These are phyloP conservation scores for Botrytis galanthina DNA, from an alignment of 2,329 filamentous ascomycete species.

Conservation along the genomic window DNA sequence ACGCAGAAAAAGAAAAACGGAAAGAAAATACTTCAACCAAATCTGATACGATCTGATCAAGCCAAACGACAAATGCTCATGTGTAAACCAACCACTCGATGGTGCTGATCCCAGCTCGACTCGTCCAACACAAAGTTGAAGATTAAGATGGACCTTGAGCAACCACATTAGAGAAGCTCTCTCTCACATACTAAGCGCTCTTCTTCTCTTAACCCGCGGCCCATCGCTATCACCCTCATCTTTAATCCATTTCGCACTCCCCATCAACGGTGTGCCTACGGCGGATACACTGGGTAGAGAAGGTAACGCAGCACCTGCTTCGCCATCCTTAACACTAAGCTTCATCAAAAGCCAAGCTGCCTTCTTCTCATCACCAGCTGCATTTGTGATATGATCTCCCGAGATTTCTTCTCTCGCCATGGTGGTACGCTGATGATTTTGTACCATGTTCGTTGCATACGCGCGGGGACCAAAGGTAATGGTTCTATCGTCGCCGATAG, in stretches of 20 bases:
- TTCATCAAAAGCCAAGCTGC: constrained; percentile 50
- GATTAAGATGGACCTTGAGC: background rate
- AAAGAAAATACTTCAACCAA: background rate
- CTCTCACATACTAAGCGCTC: constrained; percentile 41
- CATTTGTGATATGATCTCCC: background rate
- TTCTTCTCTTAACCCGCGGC: constrained; percentile 43
- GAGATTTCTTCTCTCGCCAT: background rate
- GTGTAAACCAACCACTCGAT: background rate
- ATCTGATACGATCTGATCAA: background rate
- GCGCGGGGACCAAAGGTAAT: too few relatives aligned
- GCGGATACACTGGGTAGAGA: background rate
- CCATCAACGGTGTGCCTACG: background rate
- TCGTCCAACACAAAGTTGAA: background rate
- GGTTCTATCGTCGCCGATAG: background rate
- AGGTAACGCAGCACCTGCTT: constrained; percentile 17
- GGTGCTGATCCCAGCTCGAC: background rate
- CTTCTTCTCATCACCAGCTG: constrained; percentile 43
- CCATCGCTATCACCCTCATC: constrained; percentile 25
- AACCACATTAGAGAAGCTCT: background rate
- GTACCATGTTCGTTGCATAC: background rate
- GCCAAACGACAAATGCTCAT: background rate
- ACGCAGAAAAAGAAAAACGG: background rate
- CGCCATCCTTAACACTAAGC: constrained; percentile 44
- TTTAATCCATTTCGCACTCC: background rate
- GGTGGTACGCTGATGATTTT: background rate